A percentile compares a stretch with the other conserved stretches of the same genome.
These are phyloP conservation scores for Nigrograna mackinnonii DNA, from an alignment of 2,329 filamentous ascomycete species.

Conservation along the genomic window DNA sequence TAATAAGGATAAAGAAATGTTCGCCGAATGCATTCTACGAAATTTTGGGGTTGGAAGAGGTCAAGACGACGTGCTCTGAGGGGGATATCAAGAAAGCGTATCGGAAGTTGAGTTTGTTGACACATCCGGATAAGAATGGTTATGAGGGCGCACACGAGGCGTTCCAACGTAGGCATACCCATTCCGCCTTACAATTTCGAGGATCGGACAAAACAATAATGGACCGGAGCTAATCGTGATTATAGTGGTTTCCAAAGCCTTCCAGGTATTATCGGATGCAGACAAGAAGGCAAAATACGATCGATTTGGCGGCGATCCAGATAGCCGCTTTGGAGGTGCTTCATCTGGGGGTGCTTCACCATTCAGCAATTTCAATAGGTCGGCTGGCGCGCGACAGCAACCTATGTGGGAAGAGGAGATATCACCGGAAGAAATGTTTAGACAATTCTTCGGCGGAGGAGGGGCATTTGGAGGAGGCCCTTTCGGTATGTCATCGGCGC, in stretches of 20 bases:
- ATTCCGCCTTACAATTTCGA: no score
- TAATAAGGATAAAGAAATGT: constrained; percentile 86
- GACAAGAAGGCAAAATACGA: constrained; percentile 93
- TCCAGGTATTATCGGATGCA: constrained; percentile 88
- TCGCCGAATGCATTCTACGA: constrained; percentile 90
- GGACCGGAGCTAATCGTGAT: no score
- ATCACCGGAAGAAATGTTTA: constrained; percentile 94
- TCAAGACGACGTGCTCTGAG: constrained; percentile 70
- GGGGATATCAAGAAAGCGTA: constrained; percentile 97
- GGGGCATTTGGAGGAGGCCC: constrained; percentile 65
- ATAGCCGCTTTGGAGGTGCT: constrained; percentile 75
- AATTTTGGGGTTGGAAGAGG: constrained; percentile 75
- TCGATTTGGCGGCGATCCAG: constrained; percentile 87
- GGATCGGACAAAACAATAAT: no score
- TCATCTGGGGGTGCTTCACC: constrained; percentile 60
- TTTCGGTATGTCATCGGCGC: constrained; percentile 66
- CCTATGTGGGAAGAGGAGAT: constrained; percentile 86
- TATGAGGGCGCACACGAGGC: constrained; percentile 95
- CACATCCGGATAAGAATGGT: constrained; percentile 98
- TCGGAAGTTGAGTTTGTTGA: constrained; percentile 88
- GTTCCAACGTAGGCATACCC: constrained; percentile 85
- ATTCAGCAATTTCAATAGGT: constrained; percentile 64
- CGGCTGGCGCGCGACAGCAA: constrained; percentile 53
- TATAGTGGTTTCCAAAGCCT: constrained; percentile 84
- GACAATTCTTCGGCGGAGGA: constrained; percentile 89